These are phyloP conservation scores for Phytopythium montanum DNA, from an alignment of 352 stramenopile genomes.

Conservation along the genomic window DNA sequence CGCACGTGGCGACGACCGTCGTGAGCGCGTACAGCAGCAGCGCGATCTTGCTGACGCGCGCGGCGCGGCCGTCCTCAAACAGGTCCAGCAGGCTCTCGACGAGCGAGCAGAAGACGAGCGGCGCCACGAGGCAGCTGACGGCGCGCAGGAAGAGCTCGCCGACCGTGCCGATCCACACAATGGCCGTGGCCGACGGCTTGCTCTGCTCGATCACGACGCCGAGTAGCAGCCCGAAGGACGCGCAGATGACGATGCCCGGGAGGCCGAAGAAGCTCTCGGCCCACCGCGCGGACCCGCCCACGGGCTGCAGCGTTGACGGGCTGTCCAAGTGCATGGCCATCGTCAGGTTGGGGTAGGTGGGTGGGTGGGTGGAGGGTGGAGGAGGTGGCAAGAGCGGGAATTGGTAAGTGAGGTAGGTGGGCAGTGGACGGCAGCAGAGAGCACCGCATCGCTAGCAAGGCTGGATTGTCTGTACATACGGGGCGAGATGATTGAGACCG, in stretches of 20 bases:
- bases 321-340: not conserved
- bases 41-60: constrained; percentile 23
- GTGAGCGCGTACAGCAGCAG: constrained; percentile 32
- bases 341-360: not conserved
- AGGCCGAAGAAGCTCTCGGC: constrained; percentile 26
- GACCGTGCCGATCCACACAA: constrained; percentile 32
- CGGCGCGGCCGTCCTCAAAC: constrained; percentile 28
- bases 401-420: not conserved
- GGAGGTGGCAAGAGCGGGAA: not conserved
- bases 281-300: constrained; percentile 1
- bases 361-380: not conserved
- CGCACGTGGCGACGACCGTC: constrained; percentile 22
- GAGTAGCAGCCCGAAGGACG: constrained; percentile 19
- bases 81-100: constrained; percentile 43
- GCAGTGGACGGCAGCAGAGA: not conserved
- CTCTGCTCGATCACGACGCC: constrained; percentile 17
- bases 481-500: not conserved
- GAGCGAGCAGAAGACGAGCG: constrained; percentile 41
- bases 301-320: not conserved
- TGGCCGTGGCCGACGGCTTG: constrained; percentile 10
- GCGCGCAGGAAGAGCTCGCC: constrained; percentile 48
- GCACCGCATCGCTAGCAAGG: too few species aligned
- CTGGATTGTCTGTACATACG: not conserved
- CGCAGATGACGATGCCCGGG: constrained; percentile 25
- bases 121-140: constrained; percentile 39